Conservation (phyloP, 345 rosid species). For the Syzygium aqueum region DNA sequence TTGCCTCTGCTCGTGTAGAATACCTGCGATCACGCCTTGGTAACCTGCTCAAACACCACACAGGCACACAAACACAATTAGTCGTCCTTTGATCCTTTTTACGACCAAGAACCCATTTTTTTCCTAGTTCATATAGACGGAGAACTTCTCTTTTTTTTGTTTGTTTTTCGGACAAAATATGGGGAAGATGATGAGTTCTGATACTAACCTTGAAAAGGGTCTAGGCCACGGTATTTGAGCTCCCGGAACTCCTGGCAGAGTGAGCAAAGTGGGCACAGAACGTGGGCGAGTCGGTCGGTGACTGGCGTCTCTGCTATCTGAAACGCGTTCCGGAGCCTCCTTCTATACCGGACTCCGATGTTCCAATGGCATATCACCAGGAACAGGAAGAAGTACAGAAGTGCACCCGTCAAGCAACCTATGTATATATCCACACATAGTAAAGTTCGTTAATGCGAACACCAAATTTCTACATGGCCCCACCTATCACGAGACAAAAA, state of each 20-base stretch:
- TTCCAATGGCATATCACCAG: slow-evolving; percentile 2
- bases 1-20: neutral
- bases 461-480: neutral
- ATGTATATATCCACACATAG: neutral
- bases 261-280: neutral
- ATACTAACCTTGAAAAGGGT: neutral
- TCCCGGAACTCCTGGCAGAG: slow-evolving; percentile 1
- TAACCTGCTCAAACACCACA: neutral
- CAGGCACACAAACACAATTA: neutral
- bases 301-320: neutral
- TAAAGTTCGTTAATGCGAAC: neutral
- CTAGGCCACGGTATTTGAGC: neutral
- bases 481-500: neutral
- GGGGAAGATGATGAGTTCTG: neutral
- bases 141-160: neutral
- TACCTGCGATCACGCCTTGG: neutral
- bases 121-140: neutral
- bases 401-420: neutral
- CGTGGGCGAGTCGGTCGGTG: neutral
- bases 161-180: neutral
- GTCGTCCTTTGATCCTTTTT: neutral
- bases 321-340: neutral
- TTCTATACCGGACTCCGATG: neutral
- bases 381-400: neutral
- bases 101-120: neutral